Evolutionary conservation across 2,329 filamentous ascomycete species (phyloP).

Genomic region (Scedosporium boydii): DNA sequence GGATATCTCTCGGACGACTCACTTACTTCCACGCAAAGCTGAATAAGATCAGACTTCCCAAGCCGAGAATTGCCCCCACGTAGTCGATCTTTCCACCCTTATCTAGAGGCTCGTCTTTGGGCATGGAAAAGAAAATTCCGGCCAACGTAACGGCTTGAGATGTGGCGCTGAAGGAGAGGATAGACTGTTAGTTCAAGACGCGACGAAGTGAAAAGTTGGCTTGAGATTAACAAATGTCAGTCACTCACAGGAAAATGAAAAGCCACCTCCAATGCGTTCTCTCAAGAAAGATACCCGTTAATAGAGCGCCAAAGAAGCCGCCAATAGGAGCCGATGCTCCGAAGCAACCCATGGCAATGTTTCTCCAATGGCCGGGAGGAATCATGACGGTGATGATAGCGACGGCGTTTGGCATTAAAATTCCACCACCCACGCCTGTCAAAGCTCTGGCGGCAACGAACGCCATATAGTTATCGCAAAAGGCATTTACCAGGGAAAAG

Average conservation of each 20-base stretch:
- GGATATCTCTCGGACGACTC: background rate
- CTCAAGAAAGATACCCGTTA: conserved; percentile 28
- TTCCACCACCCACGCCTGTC: conserved; percentile 52
- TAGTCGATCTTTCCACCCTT: conserved; percentile 22
- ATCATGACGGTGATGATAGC: conserved; percentile 52
- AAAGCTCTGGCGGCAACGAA: conserved; percentile 31
- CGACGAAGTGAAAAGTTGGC: background rate
- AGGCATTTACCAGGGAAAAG: conserved; percentile 27
- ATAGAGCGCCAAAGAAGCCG: conserved; percentile 29
- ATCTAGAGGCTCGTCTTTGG: conserved; percentile 3
- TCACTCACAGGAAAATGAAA: conserved; percentile 13
- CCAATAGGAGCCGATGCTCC: conserved; percentile 37
- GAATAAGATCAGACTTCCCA: conserved; percentile 48
- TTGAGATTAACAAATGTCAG: background rate
- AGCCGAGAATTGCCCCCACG: conserved; percentile 31
- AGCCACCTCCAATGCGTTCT: conserved; percentile 38
- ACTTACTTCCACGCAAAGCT: conserved; percentile 54
- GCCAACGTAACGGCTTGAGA: background rate
- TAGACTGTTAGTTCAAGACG: background rate
- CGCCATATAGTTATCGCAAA: conserved; percentile 22
- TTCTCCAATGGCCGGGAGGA: conserved; percentile 44
- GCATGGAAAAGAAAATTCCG: conserved; percentile 4
- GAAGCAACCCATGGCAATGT: conserved; percentile 48
- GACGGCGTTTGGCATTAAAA: conserved; percentile 54
- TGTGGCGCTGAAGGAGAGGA: background rate